Evolutionary conservation across 1,284 basidiomycete genomes (phyloP).

Genomic region (Ganoderma meredithae): DNA sequence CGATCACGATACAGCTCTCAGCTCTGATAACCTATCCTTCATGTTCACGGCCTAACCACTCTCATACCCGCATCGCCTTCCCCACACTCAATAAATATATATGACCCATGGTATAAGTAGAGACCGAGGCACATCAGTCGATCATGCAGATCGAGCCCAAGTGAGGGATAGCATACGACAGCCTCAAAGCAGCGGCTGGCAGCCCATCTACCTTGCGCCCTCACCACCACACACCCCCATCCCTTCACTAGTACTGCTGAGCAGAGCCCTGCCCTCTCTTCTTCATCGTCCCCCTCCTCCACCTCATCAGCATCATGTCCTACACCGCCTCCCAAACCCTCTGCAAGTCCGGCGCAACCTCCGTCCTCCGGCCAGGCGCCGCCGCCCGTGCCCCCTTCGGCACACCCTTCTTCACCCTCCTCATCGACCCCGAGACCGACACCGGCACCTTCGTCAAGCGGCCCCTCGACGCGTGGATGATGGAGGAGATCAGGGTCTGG

Average conservation of each 20-base stretch:
- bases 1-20: too few relatives aligned
- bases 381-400: neutral
- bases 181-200: neutral
- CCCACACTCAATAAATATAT: too few relatives aligned
- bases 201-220: neutral
- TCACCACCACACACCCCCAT: neutral
- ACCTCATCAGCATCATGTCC: neutral
- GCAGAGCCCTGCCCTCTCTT: neutral
- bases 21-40: too few relatives aligned
- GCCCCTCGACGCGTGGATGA: neutral
- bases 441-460: neutral
- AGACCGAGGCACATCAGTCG: neutral
- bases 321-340: neutral
- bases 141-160: neutral
- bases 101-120: too few relatives aligned
- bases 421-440: conserved; percentile 2
- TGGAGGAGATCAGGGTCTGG: conserved; percentile 1
- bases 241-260: neutral
- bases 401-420: neutral
- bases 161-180: neutral
- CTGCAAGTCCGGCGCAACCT: neutral
- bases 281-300: too few relatives aligned
- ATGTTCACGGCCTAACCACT: too few relatives aligned
- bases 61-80: too few relatives aligned
- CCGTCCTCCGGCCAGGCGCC: neutral